A percentile compares a stretch with the other conserved stretches of the same genome.
phyloP scores from a whole-genome alignment of 176 grass and related monocot genomes.

The Olyra latifolia region DNA sequence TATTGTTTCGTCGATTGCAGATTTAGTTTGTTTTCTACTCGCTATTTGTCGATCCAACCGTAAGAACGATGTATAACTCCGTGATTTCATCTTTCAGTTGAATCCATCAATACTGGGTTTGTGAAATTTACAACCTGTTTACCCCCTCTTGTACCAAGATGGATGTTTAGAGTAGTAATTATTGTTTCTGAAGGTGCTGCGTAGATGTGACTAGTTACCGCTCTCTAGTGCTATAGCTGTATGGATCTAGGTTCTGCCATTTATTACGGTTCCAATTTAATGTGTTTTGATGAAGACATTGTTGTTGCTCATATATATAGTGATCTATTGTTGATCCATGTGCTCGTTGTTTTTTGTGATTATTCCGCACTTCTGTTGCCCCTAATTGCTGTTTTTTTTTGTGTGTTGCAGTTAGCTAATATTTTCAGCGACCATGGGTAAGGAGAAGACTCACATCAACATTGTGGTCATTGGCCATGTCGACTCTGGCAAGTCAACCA shows the following conservation, averaged over 20 bases:
- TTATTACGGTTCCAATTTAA: not conserved
- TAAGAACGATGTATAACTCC: not conserved
- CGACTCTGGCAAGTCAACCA: constrained; percentile 84
- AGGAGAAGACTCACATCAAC: constrained; percentile 82
- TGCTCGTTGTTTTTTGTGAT: not conserved
- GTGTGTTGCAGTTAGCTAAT: not conserved
- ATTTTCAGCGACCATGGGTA: constrained; percentile 49
- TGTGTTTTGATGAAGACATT: not conserved
- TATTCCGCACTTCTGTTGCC: not conserved
- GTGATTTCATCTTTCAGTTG: not conserved
- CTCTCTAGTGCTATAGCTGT: not conserved
- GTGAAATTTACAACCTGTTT: not conserved
- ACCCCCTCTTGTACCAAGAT: not conserved
- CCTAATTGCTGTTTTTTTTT: not conserved
- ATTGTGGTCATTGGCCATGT: constrained; percentile 85
- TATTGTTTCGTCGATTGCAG: not conserved
- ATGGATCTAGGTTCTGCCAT: not conserved
- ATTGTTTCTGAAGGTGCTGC: not conserved
- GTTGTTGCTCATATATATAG: not conserved
- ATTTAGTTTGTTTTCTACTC: not conserved
- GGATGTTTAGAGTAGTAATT: not conserved
- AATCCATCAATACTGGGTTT: not conserved
- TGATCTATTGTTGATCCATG: not conserved
- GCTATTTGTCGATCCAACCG: not conserved
- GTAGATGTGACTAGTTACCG: not conserved